Percentiles rank a stretch among this genome's conserved stretches.
phyloP scores from a whole-genome alignment of 2,329 filamentous ascomycete species.

The Alternaria sp. region DNA sequence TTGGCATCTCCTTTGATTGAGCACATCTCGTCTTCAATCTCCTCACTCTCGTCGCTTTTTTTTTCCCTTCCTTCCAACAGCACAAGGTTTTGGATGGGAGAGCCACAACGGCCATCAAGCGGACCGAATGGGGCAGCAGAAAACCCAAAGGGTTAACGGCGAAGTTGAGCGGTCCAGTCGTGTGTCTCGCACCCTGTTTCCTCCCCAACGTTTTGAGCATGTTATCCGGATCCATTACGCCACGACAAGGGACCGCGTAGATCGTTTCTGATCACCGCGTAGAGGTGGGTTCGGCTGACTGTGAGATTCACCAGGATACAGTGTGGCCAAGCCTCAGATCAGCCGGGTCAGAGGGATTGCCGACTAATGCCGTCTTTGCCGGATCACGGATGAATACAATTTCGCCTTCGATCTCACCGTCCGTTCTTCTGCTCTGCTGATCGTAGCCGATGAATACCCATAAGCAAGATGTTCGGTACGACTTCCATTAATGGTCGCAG shows the following conservation, averaged over 20 bases:
- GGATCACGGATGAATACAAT: conserved; percentile 22
- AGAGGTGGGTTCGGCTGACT: conserved; percentile 42
- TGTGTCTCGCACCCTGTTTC: conserved; percentile 33
- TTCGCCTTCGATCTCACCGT: conserved; percentile 17
- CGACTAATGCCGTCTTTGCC: conserved; percentile 25
- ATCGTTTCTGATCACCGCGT: conserved; percentile 45
- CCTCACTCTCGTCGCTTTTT: conserved; percentile 1
- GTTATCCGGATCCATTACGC: conserved; percentile 43
- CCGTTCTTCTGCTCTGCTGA: conserved; percentile 19
- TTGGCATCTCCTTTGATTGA: background rate
- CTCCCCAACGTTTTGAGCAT: conserved; percentile 43
- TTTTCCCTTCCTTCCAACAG: conserved; percentile 2
- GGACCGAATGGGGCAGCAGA: conserved; percentile 20
- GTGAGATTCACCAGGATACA: conserved; percentile 31
- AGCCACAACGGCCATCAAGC: conserved; percentile 14
- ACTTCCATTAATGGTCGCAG: conserved; percentile 21
- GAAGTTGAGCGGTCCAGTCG: conserved; percentile 25
- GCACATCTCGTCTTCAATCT: conserved; percentile 4
- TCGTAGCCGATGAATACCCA: conserved; percentile 35
- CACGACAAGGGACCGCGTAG: conserved; percentile 45
- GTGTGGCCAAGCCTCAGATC: conserved; percentile 48
- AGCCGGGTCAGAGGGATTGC: conserved; percentile 37
- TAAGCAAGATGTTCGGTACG: conserved; percentile 30
- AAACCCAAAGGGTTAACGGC: conserved; percentile 22
- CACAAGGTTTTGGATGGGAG: conserved; percentile 12